phyloP scores from a whole-genome alignment of 139 green algal species.

The Coelastrella sp. region DNA sequence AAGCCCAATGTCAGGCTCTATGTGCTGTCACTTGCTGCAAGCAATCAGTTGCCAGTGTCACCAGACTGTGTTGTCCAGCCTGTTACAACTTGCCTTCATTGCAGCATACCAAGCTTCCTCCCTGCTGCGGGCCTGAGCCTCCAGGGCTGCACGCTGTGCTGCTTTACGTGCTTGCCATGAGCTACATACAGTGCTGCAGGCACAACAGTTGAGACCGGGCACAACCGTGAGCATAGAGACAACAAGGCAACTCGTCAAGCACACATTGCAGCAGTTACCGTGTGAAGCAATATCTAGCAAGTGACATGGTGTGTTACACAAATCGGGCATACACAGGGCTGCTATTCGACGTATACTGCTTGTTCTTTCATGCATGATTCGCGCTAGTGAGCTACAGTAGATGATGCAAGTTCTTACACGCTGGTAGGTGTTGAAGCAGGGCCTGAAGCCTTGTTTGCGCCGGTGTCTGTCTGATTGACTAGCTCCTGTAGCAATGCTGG shows the following conservation, averaged over 20 bases:
- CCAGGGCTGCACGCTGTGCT: constrained; percentile 28
- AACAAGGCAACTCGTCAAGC: too few relatives aligned
- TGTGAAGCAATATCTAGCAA: too few relatives aligned
- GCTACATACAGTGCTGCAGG: background rate
- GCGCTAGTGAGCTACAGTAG: background rate
- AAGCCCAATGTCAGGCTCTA: too few relatives aligned
- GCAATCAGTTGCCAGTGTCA: too few relatives aligned
- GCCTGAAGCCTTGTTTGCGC: too few relatives aligned
- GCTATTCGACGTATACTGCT: too few relatives aligned
- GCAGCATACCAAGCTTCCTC: constrained; percentile 22
- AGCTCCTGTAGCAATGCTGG: constrained; percentile 3
- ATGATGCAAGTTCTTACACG: background rate
- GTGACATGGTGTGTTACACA: too few relatives aligned
- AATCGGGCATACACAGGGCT: too few relatives aligned
- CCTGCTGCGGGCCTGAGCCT: constrained; percentile 10
- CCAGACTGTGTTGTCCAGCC: too few relatives aligned
- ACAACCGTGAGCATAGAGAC: background rate
- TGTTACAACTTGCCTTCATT: constrained; percentile 32
- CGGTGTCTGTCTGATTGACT: background rate
- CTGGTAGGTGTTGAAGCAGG: background rate
- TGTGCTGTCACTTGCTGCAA: too few relatives aligned
- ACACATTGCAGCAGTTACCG: too few relatives aligned
- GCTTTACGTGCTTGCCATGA: constrained; percentile 43
- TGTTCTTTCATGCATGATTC: too few relatives aligned
- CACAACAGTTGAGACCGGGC: background rate